Evolutionary conservation across 768 basidiomycete genomes (phyloP), one percentile per base, ranked within the genome.

Genomic region (Suillus subluteus): DNA sequence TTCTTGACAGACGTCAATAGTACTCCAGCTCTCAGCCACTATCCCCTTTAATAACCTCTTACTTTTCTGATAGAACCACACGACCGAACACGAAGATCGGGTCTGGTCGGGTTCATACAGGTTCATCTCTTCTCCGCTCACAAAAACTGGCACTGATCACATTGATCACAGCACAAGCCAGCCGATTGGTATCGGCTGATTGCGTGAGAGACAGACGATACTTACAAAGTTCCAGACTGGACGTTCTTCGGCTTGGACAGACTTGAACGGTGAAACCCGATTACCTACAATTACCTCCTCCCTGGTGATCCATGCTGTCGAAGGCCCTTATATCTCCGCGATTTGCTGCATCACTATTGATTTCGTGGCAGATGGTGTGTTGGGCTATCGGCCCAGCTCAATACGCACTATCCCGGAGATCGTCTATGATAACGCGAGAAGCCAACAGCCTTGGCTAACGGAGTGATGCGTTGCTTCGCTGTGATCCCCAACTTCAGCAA

Each of bases 341-440:
- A 41, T 40, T 11, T 59, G 16, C 12, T 56, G 21, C 32, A 56
- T 56, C 35, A 56, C 55, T n/a, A 56, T 35, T 37, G 32, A 56
- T 21, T 13, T 56, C 21, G 35, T 56, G 55, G 55, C 21, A 56
- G 32, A 56, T 35, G 32, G 32, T 35, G 12, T n/a, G 21, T 21
- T 37, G 55, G 32, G 18, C 21, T 32, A 56, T 35, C 32, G 21
- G 55, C 12, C 12, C 35, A 37, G 32, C 21, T 56, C 21, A 56
- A 37, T 37, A 21, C 21, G 13, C 55, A 35, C 30, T 35, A 13
- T 54, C 16, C 59, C 32, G 37, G 61, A 48, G 61, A 68, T 68
- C 37, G 30, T 46, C 40, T 56, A 38, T 56, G 62, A 66, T 66
- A 68, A 66, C 65, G 55, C 59, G 65, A 62, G 65, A 68, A 43